phyloP scores from a whole-genome alignment of 805 yeast species.

The Torulaspora maleeae region DNA sequence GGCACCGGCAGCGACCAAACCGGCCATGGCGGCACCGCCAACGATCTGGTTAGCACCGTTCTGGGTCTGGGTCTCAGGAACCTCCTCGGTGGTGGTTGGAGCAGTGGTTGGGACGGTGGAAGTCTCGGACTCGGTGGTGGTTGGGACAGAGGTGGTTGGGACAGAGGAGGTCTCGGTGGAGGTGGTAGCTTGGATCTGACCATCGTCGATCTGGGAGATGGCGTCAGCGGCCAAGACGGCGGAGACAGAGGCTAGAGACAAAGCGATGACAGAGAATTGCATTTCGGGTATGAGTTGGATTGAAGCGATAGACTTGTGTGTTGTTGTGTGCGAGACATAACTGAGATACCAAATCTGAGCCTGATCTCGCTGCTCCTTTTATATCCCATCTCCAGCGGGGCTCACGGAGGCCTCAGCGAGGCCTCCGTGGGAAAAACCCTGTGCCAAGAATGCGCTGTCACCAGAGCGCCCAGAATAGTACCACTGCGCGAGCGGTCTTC shows the following conservation, averaged over 20 bases:
- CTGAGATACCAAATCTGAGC: neutral
- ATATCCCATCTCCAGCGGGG: neutral
- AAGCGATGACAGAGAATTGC: slow-evolving; percentile 19
- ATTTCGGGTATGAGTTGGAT: slow-evolving; percentile 2
- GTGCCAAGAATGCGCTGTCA: neutral
- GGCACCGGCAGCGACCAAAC: slow-evolving; percentile 28
- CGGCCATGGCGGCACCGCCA: slow-evolving; percentile 23
- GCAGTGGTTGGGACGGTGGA: slow-evolving; percentile 4
- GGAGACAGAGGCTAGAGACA: slow-evolving; percentile 15
- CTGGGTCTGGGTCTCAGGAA: slow-evolving; percentile 13
- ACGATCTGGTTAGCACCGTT: slow-evolving; percentile 24
- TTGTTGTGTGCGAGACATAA: neutral
- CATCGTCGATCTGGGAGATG: slow-evolving; percentile 17
- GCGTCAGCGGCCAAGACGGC: slow-evolving; percentile 14
- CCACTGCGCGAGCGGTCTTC: neutral
- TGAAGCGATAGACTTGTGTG: slow-evolving; percentile 12
- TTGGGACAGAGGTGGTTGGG: slow-evolving; percentile 1
- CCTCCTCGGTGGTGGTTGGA: slow-evolving; percentile 3
- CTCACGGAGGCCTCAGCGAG: too few relatives aligned
- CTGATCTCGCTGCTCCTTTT: neutral
- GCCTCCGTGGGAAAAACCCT: neutral
- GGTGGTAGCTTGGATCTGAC: slow-evolving; percentile 17
- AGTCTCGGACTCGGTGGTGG: too few relatives aligned
- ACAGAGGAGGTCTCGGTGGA: slow-evolving; percentile 7
- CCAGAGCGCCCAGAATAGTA: neutral